Conservation (phyloP, 768 basidiomycete species). For the Trametes cubensis region DNA sequence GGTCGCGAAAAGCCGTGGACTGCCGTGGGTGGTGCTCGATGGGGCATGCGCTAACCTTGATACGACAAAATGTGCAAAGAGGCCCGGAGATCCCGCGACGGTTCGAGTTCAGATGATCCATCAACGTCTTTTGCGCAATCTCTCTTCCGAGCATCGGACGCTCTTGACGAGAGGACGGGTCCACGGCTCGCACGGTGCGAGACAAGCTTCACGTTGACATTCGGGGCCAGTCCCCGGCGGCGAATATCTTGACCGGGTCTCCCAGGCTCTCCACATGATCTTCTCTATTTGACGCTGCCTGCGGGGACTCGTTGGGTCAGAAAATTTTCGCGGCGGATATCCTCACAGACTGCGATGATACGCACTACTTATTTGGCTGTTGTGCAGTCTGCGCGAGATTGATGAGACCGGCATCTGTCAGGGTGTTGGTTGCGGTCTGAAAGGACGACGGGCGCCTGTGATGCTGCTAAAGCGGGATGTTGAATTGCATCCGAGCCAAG, state of each 20-base stretch:
- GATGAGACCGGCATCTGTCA: not conserved
- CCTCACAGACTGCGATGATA: too few relatives aligned
- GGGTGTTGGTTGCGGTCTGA: not conserved
- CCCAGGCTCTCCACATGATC: not conserved
- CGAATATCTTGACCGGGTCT: not conserved
- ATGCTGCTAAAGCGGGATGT: too few relatives aligned
- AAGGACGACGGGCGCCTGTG: too few relatives aligned
- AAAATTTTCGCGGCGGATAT: too few relatives aligned
- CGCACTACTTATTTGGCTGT: not conserved
- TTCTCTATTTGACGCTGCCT: not conserved
- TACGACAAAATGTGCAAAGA: not conserved
- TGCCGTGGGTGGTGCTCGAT: slow-evolving; percentile 1
- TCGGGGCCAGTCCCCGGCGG: not conserved
- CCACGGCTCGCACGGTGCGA: not conserved
- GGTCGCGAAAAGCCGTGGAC: not conserved
- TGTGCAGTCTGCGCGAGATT: not conserved
- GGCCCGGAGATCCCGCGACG: not conserved
- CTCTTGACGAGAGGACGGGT: not conserved
- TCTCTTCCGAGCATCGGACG: not conserved
- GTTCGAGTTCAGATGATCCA: not conserved
- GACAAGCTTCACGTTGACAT: not conserved
- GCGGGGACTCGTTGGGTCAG: not conserved
- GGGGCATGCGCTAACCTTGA: slow-evolving; percentile 3
- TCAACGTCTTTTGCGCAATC: not conserved
- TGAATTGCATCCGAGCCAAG: too few relatives aligned